Evolutionary conservation across 441 rosid genomes (phyloP).

Genomic region (Hura crepitans): DNA sequence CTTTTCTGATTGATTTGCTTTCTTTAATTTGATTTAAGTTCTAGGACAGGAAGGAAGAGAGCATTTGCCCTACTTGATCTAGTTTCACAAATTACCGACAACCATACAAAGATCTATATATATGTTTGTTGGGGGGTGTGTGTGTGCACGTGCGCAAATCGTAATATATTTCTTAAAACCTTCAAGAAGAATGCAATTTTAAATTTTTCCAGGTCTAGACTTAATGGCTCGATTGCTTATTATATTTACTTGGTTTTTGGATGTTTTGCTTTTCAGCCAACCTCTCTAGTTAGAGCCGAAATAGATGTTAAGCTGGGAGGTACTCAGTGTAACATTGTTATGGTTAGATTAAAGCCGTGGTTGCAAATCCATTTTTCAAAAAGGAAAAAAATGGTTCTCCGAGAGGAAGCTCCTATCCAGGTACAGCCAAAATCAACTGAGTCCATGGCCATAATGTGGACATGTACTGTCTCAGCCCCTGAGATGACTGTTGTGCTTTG

Average conservation of each 20-base stretch:
- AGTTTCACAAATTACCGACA: too few relatives aligned
- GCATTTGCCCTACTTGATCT: too few relatives aligned
- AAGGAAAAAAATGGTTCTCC: constrained; percentile 69
- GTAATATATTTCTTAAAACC: too few relatives aligned
- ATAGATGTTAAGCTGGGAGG: constrained; percentile 91
- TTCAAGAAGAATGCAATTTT: too few relatives aligned
- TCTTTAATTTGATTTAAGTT: too few relatives aligned
- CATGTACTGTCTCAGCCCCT: constrained; percentile 94
- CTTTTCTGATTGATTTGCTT: too few relatives aligned
- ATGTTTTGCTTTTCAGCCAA: constrained; percentile 56
- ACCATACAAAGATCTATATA: too few relatives aligned
- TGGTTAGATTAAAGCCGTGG: constrained; percentile 81
- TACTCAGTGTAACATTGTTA: constrained; percentile 62
- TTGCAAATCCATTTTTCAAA: constrained; percentile 58
- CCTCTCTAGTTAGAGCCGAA: constrained; percentile 76
- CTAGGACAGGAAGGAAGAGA: too few relatives aligned
- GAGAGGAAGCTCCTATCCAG: constrained; percentile 40
- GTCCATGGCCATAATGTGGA: constrained; percentile 75
- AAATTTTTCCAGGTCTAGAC: too few relatives aligned
- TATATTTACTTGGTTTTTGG: constrained; percentile 4
- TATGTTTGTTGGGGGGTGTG: too few relatives aligned
- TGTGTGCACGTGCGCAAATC: too few relatives aligned
- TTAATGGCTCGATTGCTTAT: too few relatives aligned
- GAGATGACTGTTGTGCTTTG: constrained; percentile 85
- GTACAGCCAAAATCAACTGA: constrained; percentile 51